A percentile compares a stretch with the other conserved stretches of the same genome.
Conservation (phyloP, 768 basidiomycete species). For the Sistotremastrum suecicum region DNA sequence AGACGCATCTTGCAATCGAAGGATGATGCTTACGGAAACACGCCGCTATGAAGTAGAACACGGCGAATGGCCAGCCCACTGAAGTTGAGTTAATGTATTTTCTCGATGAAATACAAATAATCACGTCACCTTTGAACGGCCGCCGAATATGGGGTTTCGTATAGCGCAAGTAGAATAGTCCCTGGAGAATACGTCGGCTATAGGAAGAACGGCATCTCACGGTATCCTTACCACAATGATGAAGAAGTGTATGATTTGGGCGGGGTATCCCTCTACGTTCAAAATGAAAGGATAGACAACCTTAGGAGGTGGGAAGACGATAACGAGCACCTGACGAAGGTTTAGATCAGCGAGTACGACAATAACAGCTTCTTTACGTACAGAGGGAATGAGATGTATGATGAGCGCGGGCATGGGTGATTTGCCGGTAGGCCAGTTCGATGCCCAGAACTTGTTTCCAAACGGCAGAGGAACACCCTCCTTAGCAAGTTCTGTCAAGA, state of each 20-base stretch:
- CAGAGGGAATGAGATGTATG: slow-evolving; percentile 9
- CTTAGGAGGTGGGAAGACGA: slow-evolving; percentile 4
- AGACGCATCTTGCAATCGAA: background rate
- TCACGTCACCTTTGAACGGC: slow-evolving; percentile 4
- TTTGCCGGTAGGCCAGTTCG: slow-evolving; percentile 4
- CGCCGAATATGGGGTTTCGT: slow-evolving; percentile 3
- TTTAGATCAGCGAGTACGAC: background rate
- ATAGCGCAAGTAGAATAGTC: slow-evolving; percentile 6
- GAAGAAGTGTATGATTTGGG: slow-evolving; percentile 9
- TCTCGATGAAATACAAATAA: background rate
- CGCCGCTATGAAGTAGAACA: slow-evolving; percentile 9
- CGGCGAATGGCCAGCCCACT: slow-evolving; percentile 5
- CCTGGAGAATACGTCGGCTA: background rate
- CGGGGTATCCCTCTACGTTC: slow-evolving; percentile 11
- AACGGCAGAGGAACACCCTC: slow-evolving; percentile 10
- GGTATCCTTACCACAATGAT: slow-evolving; percentile 2
- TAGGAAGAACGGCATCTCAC: background rate
- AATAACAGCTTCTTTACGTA: background rate
- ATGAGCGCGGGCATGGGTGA: slow-evolving; percentile 5
- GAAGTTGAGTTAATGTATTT: background rate
- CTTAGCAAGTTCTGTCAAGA: slow-evolving; percentile 9
- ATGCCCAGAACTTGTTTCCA: slow-evolving; percentile 7
- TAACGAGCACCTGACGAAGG: slow-evolving; percentile 1
- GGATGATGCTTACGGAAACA: slow-evolving; percentile 2
- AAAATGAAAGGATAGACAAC: slow-evolving; percentile 10